Percentiles rank a stretch among this genome's conserved stretches.
Evolutionary conservation across 2,329 filamentous ascomycete genomes (phyloP).

Genomic region (Colletotrichum melonis): DNA sequence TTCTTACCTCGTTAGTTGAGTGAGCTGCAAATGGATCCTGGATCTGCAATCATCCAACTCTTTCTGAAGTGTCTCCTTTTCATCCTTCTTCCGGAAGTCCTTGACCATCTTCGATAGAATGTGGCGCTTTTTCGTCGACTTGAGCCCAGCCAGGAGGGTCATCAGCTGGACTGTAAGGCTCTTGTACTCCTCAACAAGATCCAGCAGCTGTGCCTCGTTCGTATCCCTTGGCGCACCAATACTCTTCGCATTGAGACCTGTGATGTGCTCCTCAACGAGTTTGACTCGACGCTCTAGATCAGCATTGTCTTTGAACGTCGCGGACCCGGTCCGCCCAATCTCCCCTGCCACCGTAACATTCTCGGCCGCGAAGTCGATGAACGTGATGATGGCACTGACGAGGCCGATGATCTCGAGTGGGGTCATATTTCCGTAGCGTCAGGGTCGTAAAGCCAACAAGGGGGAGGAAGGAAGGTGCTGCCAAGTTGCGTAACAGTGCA

Average conservation of each 20-base stretch:
- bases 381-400: neutral
- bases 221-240: neutral
- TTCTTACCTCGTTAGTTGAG: neutral
- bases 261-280: neutral
- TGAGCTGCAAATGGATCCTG: neutral
- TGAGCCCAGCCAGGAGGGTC: neutral
- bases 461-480: too few relatives aligned
- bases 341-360: neutral
- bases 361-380: constrained; percentile 18
- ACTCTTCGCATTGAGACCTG: neutral
- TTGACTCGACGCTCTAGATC: neutral
- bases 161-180: neutral
- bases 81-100: neutral
- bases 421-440: neutral
- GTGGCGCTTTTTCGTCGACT: neutral
- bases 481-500: rapidly evolving
- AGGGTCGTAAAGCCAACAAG: too few relatives aligned
- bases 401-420: constrained; percentile 17
- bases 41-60: neutral
- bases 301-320: neutral
- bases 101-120: neutral
- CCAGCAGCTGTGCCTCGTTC: neutral
- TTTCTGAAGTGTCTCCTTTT: neutral
- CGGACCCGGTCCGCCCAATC: neutral
- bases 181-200: neutral